Evolutionary conservation across 805 yeast genomes (phyloP), one percentile per base, ranked within the genome.

Genomic region (Suhomyces faveliae): DNA sequence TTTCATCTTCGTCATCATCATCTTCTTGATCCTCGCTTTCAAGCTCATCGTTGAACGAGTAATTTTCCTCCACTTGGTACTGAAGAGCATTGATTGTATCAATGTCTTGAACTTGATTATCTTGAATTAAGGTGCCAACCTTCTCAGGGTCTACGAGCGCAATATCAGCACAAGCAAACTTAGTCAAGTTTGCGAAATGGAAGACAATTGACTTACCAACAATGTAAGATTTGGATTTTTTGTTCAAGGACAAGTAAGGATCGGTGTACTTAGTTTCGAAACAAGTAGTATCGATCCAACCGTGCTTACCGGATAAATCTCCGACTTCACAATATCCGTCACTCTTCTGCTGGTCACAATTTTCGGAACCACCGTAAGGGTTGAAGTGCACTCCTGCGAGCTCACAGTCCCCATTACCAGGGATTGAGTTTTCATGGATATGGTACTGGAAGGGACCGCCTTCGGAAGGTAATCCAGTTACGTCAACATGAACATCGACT

Each of bases 231-330:
- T 77, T 75, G 41, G 80, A 73, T 42, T 66, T 63, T 30, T 78
- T 77, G 57, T 82, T 75, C 62, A 85, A 74, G 0, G 90, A 83
- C 46, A 86, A 63, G 62, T 76, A 85, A 5, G 84, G 85, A 59
- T 86, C 91, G 49, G 73, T 67, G 62, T 82, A 86, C 50, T 74
- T 72, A 23, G 80, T 70, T 63, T 83, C 85, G 63, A 79, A 83
- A 61, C 89, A 84, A 10, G 88, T 84, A 17, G 87, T 76, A 60
- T 84, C 77, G 58, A 86, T 82, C 67, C 69, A 77, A 10, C 92
- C 92, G 64, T 85, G 90, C 62, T 85, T 85, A 39, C 92, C 92
- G 29, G 87, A 79, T 56, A 85, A 78, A 60, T 85, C 91, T 49
- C 92, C 92, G 37, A 85, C 79, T 64, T 83, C 83, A 62, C 89